Base-by-base conservation (phyloP, 129 eudicot species). In the Helianthus tuberosus region DNA sequence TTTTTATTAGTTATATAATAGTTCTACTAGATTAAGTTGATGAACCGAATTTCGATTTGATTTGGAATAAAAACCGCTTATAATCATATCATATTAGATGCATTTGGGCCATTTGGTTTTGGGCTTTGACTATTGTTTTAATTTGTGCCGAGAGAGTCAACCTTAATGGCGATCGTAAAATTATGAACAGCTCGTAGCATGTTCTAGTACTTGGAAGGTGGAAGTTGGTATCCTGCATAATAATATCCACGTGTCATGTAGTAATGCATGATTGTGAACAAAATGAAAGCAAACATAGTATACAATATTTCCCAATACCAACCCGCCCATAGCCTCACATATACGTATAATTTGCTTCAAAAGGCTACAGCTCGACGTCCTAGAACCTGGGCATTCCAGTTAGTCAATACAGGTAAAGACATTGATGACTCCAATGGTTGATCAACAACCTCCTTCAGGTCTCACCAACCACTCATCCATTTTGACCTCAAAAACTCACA, bases 401-500 rank as follows among this genome's bases (percentile, higher is more conserved):
- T 79, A 79, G 83, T 79, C 83, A 79, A 79, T 8, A 79, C 73
- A 79, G 83, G 83, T 79, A 38, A 65, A 72, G 78, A 72, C 78
- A 79, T 52, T 66, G 49, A 55, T 55, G 27, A 27, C 68, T 76
- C 75, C 36, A 53, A 53, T 64, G 71, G 82, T 78, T 62, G 82
- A 78, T 78, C 66, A 78, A 78, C 82, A 65, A 79, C 78, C 82
- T 71, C 77, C 55, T 5, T 53, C 32, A 32, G 62, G 68, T 79
- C 82, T 57, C 65, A 79, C 82, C 82, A 79, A 72, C 53, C 82
- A 64, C 77, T 44, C 60, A 15, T 58, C 66, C 50, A 66, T 66
- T 15, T 72, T 72, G 8, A 57, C 71, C 66, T 46, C 50, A 4
- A 11, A 3, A 10, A 27, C 8, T 68, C 11, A 54, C 68, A 29